These are phyloP conservation scores for Pholiota conissans DNA, from an alignment of 768 basidiomycete genomes.

Conservation along the genomic window DNA sequence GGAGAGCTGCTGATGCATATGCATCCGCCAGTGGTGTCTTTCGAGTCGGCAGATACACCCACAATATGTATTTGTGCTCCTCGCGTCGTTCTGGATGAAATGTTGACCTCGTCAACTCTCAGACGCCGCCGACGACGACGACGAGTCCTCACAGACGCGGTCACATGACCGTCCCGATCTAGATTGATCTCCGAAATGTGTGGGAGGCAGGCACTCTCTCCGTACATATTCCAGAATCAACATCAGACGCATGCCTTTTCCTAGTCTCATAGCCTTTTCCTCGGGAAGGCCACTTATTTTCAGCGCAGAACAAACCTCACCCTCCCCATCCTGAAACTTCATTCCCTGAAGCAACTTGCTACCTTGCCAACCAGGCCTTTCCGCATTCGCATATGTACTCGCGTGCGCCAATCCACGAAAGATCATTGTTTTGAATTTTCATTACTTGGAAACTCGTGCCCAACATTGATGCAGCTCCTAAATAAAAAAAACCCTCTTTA, in stretches of 20 bases:
- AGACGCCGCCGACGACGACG: not conserved
- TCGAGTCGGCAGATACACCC: not conserved
- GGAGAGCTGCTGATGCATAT: not conserved
- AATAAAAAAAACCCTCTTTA: too few relatives aligned
- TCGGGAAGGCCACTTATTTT: too few relatives aligned
- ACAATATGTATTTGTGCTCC: not conserved
- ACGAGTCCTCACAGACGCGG: not conserved
- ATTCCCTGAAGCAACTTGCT: too few relatives aligned
- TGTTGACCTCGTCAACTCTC: not conserved
- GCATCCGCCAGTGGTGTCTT: not conserved
- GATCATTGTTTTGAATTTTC: too few relatives aligned
- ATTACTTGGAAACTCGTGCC: too few relatives aligned
- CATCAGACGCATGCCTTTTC: too few relatives aligned
- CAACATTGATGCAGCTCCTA: too few relatives aligned
- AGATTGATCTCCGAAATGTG: not conserved
- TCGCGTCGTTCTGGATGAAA: not conserved
- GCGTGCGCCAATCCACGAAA: too few relatives aligned
- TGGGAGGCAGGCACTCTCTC: not conserved
- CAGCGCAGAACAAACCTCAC: too few relatives aligned
- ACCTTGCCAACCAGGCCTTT: not conserved
- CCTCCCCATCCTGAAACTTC: too few relatives aligned
- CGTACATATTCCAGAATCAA: not conserved
- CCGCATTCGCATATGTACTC: too few relatives aligned
- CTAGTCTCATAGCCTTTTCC: too few relatives aligned
- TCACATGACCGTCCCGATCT: slow-evolving; percentile 1